Evolutionary conservation across 2,329 filamentous ascomycete genomes (phyloP).

Genomic region (Apiospora sp.): DNA sequence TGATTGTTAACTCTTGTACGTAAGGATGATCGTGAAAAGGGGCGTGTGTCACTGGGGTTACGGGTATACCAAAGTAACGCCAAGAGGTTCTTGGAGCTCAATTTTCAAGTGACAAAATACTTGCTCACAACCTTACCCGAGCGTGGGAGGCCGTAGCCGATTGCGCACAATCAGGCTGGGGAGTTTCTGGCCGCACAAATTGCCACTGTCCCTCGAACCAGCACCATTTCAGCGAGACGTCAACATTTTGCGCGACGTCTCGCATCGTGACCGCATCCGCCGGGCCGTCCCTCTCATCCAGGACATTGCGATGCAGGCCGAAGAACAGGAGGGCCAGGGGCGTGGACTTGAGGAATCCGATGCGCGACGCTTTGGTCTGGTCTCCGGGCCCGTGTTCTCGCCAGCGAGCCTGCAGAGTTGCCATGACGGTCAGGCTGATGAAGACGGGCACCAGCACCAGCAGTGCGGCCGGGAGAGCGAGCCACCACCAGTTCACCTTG

Average conservation of each 20-base stretch:
- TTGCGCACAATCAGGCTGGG: no score
- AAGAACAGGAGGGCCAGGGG: slow-evolving; percentile 6
- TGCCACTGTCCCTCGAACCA: slow-evolving; percentile 1
- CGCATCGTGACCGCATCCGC: neutral
- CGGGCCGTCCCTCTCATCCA: neutral
- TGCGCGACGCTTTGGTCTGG: neutral
- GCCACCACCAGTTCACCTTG: neutral
- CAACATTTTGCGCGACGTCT: neutral
- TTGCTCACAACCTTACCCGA: no score
- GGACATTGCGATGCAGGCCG: neutral
- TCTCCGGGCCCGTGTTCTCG: neutral
- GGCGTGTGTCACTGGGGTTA: no score
- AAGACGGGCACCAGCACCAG: neutral
- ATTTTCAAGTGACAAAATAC: no score
- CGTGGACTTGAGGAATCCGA: neutral
- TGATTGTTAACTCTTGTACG: no score
- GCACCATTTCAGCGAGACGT: neutral
- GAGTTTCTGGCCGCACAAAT: neutral
- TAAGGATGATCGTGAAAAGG: neutral
- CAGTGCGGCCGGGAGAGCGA: neutral
- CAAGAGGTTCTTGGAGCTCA: no score
- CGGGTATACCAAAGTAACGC: no score
- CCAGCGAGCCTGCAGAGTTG: neutral
- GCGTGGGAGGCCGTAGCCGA: no score
- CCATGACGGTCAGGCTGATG: neutral